A percentile compares a stretch with the other conserved stretches of the same genome.
Conservation (phyloP, 345 rosid species). For the Garcia nutans region DNA sequence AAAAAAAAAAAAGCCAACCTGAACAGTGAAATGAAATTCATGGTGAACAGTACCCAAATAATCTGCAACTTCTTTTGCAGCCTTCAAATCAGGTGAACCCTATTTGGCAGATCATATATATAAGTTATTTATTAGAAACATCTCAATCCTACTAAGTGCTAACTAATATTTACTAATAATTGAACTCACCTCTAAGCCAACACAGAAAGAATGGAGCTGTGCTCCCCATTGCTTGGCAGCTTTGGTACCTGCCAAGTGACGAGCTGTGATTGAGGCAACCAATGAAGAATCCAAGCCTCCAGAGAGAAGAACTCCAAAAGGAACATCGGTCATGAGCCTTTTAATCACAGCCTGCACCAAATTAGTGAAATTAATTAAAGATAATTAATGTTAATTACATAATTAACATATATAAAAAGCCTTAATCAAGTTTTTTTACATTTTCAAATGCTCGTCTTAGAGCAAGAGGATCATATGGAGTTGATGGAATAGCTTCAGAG, state of each 20-base stretch:
- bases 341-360: conserved; percentile 64
- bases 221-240: conserved; percentile 84
- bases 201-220: conserved; percentile 67
- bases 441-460: conserved; percentile 63
- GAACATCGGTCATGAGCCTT: conserved; percentile 87
- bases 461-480: conserved; percentile 53
- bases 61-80: conserved; percentile 78
- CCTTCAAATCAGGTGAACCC: conserved; percentile 82
- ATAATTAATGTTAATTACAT: too few relatives aligned
- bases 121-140: too few relatives aligned
- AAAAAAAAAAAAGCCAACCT: conserved; percentile 40
- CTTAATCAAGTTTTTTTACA: too few relatives aligned
- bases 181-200: conserved; percentile 30
- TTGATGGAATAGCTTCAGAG: conserved; percentile 63
- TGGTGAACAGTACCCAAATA: conserved; percentile 75
- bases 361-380: too few relatives aligned
- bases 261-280: conserved; percentile 77
- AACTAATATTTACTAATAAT: too few relatives aligned
- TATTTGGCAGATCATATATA: conserved; percentile 21
- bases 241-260: conserved; percentile 53
- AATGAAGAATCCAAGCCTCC: conserved; percentile 90
- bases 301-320: conserved; percentile 83
- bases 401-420: too few relatives aligned
- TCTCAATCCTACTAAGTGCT: too few relatives aligned
- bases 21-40: conserved; percentile 76